Evolutionary conservation across 306 rosid species (phyloP).

Genomic region (Calophaca sinica): DNA sequence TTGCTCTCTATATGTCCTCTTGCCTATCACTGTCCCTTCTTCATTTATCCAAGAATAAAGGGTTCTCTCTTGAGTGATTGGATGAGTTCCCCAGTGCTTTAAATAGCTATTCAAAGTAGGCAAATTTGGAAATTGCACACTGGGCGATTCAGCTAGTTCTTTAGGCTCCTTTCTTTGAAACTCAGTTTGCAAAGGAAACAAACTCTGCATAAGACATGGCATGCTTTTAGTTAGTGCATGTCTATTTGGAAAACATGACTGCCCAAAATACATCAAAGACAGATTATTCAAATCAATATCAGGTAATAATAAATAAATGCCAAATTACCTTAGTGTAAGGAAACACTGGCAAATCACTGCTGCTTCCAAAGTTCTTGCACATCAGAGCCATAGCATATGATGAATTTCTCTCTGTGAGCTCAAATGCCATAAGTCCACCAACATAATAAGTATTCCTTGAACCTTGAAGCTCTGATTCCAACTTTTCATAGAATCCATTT

Average conservation of each 20-base stretch:
- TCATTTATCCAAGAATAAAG: conserved; percentile 89
- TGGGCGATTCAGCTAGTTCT: conserved; percentile 63
- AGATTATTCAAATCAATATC: conserved; percentile 3
- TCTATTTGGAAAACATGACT: conserved; percentile 14
- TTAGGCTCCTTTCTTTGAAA: conserved; percentile 50
- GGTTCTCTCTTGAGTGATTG: conserved; percentile 60
- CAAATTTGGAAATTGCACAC: conserved; percentile 72
- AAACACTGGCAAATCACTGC: conserved; percentile 61
- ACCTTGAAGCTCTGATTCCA: conserved; percentile 91
- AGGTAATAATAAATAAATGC: conserved; percentile 4
- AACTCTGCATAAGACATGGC: conserved; percentile 60
- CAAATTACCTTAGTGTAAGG: conserved; percentile 81
- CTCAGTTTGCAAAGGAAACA: conserved; percentile 68
- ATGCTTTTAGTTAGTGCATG: conserved; percentile 28
- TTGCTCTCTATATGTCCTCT: conserved; percentile 80
- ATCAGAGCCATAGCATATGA: conserved; percentile 88
- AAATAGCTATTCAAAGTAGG: conserved; percentile 78
- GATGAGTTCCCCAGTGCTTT: conserved; percentile 81
- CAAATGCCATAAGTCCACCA: conserved; percentile 96
- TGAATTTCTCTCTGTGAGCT: conserved; percentile 96
- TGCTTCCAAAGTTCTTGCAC: conserved; percentile 82
- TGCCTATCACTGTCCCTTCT: conserved; percentile 63
- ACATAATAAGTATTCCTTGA: conserved; percentile 80
- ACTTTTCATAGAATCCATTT: conserved; percentile 81
- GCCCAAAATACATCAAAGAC: conserved; percentile 12